Evolutionary conservation across 805 yeast genomes (phyloP), one percentile per base, ranked within the genome.

Genomic region (Phaffomyces opuntiae): DNA sequence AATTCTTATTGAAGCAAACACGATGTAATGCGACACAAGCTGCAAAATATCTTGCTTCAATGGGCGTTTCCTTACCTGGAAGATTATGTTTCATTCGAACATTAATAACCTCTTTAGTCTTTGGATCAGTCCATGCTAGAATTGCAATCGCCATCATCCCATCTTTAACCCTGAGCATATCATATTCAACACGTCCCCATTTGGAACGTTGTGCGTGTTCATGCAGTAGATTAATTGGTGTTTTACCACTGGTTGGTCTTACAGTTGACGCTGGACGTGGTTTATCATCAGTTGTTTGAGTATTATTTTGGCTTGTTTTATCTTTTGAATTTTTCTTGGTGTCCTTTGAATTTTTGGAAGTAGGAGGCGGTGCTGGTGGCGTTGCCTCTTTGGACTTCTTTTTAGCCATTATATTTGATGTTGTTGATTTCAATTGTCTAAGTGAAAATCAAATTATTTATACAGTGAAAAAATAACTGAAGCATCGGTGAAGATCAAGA

Each of bases 21-120:
- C 96, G 70, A 60, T 80, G 90, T 50, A 91, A 63, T 0, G 91
- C 93, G 53, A 83, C 87, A 0, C 97, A 89, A 0, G 99, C 97
- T 0, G 91, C 89, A 56, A 76, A 74, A 61, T 90, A 95, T 40
- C 96, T 74, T 1, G 98, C 96, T 55, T 90, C 97, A 31, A 87
- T 70, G 2, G 95, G 77, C 0, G 97, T 87, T 39, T 80, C 86
- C 53, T 85, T 88, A 0, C 90, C 82, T 4, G 67, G 64, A 7
- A 82, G 71, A 5, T 74, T 56, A 9, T 75, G 78, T 7, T 55
- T 71, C 68, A 80, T 75, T 44, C 72, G 69, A 3, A 88, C 72
- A 2, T 66, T 64, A 35, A 90, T 74, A 6, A 72, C 56, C 53
- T 86, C 89, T 39, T 78, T 78, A 0, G 96, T 80, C 59, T 87